A percentile compares a stretch with the other conserved stretches of the same genome.
Conservation (phyloP, 495 filamentous ascomycete species). For the Penicillium daleae region DNA sequence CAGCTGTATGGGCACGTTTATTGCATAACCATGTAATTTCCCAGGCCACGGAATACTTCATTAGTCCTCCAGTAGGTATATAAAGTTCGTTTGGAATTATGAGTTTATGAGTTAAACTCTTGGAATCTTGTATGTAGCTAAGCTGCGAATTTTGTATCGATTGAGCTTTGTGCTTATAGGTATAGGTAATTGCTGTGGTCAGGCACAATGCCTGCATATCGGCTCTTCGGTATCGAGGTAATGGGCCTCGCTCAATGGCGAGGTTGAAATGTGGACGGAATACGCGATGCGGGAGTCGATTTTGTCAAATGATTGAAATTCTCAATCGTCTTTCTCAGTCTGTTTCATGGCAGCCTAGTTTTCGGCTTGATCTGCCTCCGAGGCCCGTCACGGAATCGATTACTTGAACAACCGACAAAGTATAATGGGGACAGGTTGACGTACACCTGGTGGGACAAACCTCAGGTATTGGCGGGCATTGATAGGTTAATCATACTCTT, state of each 20-base stretch:
- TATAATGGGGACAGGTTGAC: conserved; percentile 1
- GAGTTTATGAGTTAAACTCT: too few species aligned
- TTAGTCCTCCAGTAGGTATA: too few species aligned
- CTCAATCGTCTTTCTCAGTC: too few species aligned
- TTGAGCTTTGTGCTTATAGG: neutral
- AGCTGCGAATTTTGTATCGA: too few species aligned
- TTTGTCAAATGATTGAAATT: neutral
- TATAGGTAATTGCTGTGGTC: neutral
- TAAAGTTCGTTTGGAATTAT: too few species aligned
- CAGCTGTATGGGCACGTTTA: neutral
- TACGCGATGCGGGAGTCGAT: neutral
- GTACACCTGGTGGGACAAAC: conserved; percentile 1
- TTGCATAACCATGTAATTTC: neutral
- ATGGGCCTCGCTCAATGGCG: neutral
- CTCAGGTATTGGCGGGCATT: neutral
- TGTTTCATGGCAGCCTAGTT: neutral
- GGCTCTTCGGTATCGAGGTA: too few species aligned
- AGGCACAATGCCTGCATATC: neutral
- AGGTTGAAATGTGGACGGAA: neutral
- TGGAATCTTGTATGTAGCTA: too few species aligned
- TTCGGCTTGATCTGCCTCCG: neutral
- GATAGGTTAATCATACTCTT: neutral
- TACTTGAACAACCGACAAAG: neutral
- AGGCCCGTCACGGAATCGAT: neutral
- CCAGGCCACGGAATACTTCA: neutral